A percentile compares a stretch with the other conserved stretches of the same genome.
Evolutionary conservation across 2,329 filamentous ascomycete species (phyloP).

Genomic region (Fusarium lyarnte): DNA sequence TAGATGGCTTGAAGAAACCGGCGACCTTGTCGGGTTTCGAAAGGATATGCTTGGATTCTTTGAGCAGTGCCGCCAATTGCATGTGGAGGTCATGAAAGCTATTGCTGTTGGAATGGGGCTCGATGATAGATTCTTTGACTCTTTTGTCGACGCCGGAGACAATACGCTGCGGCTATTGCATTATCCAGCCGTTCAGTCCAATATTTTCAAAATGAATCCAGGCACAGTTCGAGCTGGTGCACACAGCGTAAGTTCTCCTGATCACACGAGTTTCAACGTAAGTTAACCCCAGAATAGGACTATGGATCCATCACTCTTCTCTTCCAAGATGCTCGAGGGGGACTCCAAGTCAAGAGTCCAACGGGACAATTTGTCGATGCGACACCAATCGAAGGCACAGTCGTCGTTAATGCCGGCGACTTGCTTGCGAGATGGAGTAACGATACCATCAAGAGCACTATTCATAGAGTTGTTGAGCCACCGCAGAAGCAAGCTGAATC

Average conservation of each 20-base stretch:
- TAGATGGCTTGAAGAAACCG: constrained; percentile 71
- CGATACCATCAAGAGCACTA: constrained; percentile 88
- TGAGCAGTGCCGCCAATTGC: constrained; percentile 75
- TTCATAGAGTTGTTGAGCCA: constrained; percentile 90
- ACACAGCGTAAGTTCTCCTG: constrained; percentile 63
- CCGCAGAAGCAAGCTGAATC: constrained; percentile 64
- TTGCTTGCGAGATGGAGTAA: constrained; percentile 89
- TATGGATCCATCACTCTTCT: constrained; percentile 70
- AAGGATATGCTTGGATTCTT: constrained; percentile 80
- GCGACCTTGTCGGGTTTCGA: constrained; percentile 65
- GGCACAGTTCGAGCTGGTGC: constrained; percentile 80
- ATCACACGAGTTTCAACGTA: neutral
- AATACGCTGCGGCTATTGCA: constrained; percentile 80
- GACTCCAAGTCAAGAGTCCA: constrained; percentile 72
- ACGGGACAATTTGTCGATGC: constrained; percentile 83
- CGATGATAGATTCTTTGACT: constrained; percentile 78
- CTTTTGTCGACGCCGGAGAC: constrained; percentile 74
- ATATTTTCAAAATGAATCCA: constrained; percentile 72
- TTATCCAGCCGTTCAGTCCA: constrained; percentile 74
- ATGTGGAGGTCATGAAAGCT: constrained; percentile 82
- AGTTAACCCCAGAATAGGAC: constrained; percentile 49
- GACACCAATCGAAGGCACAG: constrained; percentile 80
- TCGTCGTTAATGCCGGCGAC: constrained; percentile 91
- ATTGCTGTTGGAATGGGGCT: constrained; percentile 85
- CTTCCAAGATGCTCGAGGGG: constrained; percentile 68